Base-by-base conservation (phyloP, 129 eudicot genomes). In the Escallonia rubra region DNA sequence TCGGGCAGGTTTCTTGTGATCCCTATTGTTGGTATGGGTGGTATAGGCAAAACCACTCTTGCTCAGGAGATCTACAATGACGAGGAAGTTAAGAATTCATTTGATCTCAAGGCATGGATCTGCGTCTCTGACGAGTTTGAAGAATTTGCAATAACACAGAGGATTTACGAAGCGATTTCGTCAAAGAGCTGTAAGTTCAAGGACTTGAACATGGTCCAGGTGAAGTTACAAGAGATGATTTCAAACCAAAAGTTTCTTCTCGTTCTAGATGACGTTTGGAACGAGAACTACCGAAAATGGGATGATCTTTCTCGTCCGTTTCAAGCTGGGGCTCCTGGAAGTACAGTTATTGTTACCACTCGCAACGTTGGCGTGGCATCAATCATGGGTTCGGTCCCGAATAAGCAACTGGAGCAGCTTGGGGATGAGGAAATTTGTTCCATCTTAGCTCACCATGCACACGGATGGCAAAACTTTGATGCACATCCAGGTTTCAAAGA, bases 241-340 rank as follows among this genome's bases (percentile, higher is more conserved):
- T 63, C 69, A 5, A 57, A 73, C 41, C 68, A 62, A 16, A 84
- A 59, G 66, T 80, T 79, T 52, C 80, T 84, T 41, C 41, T 82
- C 14, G 71, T 82, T 40, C 43, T 82, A 15, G 87, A 82, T 14
- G 81, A 82, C 59, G 70, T 83, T 7, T 85, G 90, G 90, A 72
- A 81, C 46, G 71, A 78, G 58, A 40, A 78, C 55, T 53, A 64
- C 47, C 52, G 23, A 6, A 69, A 64, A 48, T 85, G 86, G 86
- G 71, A 64, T 5, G 61, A 42, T 3, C 66, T 85, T 9, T 62
- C 40, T 5, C 70, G 71, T 39, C 81, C 83, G 41, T 78, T 85
- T 3, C 41, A 5, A 4, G 47, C 13, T 23, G 90, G 81, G 63
- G 67, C 69, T 5, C 63, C 72, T 1, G 90, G 90, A 61, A 85